Evolutionary conservation across 164 flowering plant genomes (phyloP).

Genomic region (Santalum album): DNA sequence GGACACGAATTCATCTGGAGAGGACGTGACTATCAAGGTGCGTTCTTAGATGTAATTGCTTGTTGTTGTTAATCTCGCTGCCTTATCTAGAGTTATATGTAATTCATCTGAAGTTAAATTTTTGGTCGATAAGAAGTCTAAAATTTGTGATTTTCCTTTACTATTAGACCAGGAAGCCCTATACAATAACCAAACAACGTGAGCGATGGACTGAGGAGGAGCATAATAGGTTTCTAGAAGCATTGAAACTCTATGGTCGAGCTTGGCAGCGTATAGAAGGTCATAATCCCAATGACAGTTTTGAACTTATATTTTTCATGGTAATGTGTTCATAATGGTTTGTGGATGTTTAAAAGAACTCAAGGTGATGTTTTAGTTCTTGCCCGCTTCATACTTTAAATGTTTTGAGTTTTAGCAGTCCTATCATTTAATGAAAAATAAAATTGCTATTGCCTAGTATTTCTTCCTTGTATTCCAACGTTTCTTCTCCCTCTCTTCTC

Average conservation of each 20-base stretch:
- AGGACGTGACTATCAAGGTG: conserved; percentile 59
- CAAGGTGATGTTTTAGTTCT: no score
- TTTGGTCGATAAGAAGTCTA: neutral
- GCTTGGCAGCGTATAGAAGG: conserved; percentile 99
- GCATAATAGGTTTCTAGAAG: conserved; percentile 84
- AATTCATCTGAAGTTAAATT: neutral
- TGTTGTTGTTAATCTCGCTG: no score
- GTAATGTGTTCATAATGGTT: neutral
- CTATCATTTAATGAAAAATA: neutral
- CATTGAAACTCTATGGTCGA: conserved; percentile 86
- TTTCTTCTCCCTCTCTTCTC: conserved; percentile 10
- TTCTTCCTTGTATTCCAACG: conserved; percentile 9
- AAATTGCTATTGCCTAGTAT: no score
- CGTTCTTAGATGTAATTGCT: neutral
- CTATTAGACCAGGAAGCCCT: conserved; percentile 83
- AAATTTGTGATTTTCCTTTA: neutral
- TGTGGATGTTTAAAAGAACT: no score
- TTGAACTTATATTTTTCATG: neutral
- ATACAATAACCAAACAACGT: conserved; percentile 87
- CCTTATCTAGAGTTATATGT: no score
- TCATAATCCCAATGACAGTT: conserved; percentile 8
- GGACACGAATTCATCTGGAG: conserved; percentile 48
- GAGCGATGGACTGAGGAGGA: conserved; percentile 98
- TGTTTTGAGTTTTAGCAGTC: neutral
- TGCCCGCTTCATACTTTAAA: no score